Percentiles rank a stretch among this genome's conserved stretches.
Evolutionary conservation across 78 protist species (phyloP).

Genomic region (Diacronema lutheri): DNA sequence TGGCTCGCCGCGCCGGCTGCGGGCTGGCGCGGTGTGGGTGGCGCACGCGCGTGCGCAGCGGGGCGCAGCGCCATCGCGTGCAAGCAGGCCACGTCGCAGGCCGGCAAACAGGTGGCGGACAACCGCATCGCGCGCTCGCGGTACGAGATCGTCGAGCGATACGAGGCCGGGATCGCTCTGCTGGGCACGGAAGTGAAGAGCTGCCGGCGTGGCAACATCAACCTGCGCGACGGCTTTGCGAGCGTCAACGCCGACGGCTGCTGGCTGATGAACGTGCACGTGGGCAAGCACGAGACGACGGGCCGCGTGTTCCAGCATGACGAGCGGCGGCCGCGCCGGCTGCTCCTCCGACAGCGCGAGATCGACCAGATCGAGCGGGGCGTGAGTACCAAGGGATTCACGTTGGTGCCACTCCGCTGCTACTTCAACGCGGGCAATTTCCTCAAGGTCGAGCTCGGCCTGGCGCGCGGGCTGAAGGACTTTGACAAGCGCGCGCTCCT

Average conservation of each 20-base stretch:
- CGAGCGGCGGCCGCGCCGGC: not conserved
- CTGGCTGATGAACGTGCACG: not conserved
- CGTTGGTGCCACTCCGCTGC: not conserved
- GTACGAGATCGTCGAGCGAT: not conserved
- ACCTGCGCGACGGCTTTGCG: constrained; percentile 9
- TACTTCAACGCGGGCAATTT: not conserved
- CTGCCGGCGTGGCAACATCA: not conserved
- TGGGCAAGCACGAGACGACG: not conserved
- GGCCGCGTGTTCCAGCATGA: constrained; percentile 1
- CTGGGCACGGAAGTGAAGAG: constrained; percentile 1
- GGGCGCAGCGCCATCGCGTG: too few relatives aligned
- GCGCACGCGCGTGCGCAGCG: too few relatives aligned
- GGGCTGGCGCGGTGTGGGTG: too few relatives aligned
- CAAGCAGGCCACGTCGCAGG: too few relatives aligned
- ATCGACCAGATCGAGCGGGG: not conserved
- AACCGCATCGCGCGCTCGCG: too few relatives aligned
- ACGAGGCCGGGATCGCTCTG: constrained; percentile 5
- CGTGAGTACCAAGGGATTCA: not conserved
- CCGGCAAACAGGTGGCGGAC: too few relatives aligned
- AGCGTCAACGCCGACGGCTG: not conserved
- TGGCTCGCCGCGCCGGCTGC: too few relatives aligned
- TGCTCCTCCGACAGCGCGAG: not conserved
- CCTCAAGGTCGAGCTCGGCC: not conserved
- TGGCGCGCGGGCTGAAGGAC: not conserved
- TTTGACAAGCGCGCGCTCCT: not conserved